These are phyloP conservation scores for Tuber melanosporum DNA, from an alignment of 495 filamentous ascomycete genomes.

Conservation along the genomic window DNA sequence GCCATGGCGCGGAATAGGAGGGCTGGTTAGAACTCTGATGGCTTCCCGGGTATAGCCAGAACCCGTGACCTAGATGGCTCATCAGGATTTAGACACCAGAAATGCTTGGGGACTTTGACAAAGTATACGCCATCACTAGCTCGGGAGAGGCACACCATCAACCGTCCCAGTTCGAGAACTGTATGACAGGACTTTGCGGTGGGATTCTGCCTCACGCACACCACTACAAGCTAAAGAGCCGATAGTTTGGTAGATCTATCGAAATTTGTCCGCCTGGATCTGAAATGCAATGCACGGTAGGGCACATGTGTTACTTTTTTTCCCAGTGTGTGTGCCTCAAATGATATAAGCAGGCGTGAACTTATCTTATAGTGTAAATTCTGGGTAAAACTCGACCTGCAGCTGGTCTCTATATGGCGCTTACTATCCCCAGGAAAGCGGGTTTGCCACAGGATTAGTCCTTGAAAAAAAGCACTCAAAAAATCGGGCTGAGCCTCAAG, in stretches of 20 bases:
- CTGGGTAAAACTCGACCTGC: no score
- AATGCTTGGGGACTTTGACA: not conserved
- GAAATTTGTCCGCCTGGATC: slow-evolving; percentile 1
- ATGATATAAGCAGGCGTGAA: not conserved
- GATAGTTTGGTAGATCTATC: slow-evolving; percentile 28
- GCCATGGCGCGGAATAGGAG: not conserved
- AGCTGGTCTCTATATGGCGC: no score
- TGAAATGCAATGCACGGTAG: not conserved
- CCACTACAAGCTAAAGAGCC: slow-evolving; percentile 23
- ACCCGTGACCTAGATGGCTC: not conserved
- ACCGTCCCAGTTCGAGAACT: not conserved
- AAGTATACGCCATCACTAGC: not conserved
- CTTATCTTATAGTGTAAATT: no score
- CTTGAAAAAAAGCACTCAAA: no score
- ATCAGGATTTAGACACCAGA: not conserved
- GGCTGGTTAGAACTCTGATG: not conserved
- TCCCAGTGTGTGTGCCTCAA: not conserved
- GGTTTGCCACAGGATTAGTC: no score
- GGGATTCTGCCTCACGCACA: not conserved
- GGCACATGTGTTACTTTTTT: not conserved
- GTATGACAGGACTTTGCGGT: not conserved
- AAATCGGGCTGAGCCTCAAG: no score
- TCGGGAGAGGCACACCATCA: not conserved
- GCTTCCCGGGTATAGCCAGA: not conserved
- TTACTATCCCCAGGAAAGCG: no score